A percentile compares a stretch with the other conserved stretches of the same genome.
Evolutionary conservation across 148 eudicot genomes (phyloP).

Genomic region (Linanthus parryae): DNA sequence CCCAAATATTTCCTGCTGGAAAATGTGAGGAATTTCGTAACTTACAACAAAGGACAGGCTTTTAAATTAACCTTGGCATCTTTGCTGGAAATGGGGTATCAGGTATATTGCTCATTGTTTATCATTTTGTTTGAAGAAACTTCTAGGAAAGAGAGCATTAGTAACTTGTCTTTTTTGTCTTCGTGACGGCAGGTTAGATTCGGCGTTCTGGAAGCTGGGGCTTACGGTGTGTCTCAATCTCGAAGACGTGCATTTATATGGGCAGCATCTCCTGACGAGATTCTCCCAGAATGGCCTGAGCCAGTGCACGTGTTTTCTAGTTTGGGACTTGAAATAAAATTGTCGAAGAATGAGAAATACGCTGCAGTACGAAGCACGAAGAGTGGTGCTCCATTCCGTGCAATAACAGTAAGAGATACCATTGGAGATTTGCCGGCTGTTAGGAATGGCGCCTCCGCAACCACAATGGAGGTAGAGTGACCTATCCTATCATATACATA

Average conservation of each 20-base stretch:
- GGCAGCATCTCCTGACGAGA: slow-evolving; percentile 90
- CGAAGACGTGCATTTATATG: slow-evolving; percentile 92
- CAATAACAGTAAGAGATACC: background rate
- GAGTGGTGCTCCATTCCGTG: background rate
- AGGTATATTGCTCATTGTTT: no score
- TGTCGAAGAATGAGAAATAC: background rate
- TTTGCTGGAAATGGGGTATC: slow-evolving; percentile 71
- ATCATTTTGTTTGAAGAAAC: no score
- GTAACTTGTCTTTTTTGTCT: background rate
- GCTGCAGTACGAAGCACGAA: background rate
- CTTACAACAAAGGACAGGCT: slow-evolving; percentile 78
- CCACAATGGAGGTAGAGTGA: slow-evolving; percentile 78
- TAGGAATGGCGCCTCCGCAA: slow-evolving; percentile 67
- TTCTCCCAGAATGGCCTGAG: slow-evolving; percentile 80
- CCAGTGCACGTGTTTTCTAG: background rate
- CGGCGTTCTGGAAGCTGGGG: slow-evolving; percentile 95
- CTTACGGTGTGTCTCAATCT: slow-evolving; percentile 86
- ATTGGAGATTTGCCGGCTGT: slow-evolving; percentile 21
- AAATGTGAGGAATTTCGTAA: slow-evolving; percentile 62
- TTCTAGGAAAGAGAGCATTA: no score
- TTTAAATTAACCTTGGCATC: slow-evolving; percentile 58
- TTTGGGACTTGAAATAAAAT: slow-evolving; percentile 5
- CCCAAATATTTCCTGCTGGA: slow-evolving; percentile 61
- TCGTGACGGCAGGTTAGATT: slow-evolving; percentile 97
- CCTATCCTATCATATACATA: background rate